Evolutionary conservation across 2,329 filamentous ascomycete species (phyloP).

Genomic region (Penicillium sp.): DNA sequence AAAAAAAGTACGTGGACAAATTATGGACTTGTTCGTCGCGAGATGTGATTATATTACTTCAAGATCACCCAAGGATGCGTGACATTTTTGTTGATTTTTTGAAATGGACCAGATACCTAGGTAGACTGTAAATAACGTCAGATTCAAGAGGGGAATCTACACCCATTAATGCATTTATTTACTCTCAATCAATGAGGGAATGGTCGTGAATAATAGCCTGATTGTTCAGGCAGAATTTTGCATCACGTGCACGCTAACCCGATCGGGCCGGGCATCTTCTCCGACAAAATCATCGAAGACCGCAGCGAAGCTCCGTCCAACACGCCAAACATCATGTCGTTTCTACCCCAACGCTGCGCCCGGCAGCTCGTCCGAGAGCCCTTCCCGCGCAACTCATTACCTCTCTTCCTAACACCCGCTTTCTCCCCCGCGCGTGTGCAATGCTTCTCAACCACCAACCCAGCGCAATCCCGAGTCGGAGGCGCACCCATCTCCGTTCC

Average conservation of each 20-base stretch:
- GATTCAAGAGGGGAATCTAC: not conserved
- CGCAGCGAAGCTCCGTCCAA: constrained; percentile 27
- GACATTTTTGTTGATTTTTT: too few relatives aligned
- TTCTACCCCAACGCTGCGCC: constrained; percentile 64
- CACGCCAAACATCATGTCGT: constrained; percentile 60
- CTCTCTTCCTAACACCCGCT: constrained; percentile 73
- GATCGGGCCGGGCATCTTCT: constrained; percentile 19
- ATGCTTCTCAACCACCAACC: constrained; percentile 73
- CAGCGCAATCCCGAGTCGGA: constrained; percentile 80
- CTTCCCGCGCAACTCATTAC: constrained; percentile 59
- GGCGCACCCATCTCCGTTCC: constrained; percentile 79
- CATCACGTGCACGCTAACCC: constrained; percentile 27
- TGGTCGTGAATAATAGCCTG: too few relatives aligned
- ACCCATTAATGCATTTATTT: not conserved
- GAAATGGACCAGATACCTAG: too few relatives aligned
- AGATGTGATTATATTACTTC: too few relatives aligned
- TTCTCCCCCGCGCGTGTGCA: constrained; percentile 58
- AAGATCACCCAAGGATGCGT: too few relatives aligned
- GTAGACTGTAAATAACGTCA: too few relatives aligned
- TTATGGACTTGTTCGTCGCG: too few relatives aligned
- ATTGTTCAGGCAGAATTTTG: not conserved
- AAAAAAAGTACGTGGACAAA: too few relatives aligned
- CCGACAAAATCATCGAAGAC: constrained; percentile 41
- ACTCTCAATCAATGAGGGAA: too few relatives aligned
- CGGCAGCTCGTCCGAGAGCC: constrained; percentile 59